Conservation (phyloP, 2,329 filamentous ascomycete genomes). For the Neoscytalidium dimidiatum region DNA sequence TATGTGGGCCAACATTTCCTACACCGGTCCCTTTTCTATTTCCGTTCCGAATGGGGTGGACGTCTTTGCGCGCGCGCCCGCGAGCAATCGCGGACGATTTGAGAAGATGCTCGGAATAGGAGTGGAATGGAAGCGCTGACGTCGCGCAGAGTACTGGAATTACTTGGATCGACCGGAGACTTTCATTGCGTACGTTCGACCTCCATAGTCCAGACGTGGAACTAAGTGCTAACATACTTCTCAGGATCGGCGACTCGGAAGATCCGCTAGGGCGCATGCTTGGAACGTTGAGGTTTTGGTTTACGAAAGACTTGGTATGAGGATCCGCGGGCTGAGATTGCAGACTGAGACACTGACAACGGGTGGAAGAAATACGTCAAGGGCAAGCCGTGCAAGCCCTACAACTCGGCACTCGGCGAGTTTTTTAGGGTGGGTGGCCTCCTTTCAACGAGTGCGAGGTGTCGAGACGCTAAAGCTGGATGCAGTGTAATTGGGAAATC, state of each 20-base stretch:
- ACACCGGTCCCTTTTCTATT: background rate
- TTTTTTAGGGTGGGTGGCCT: slow-evolving; percentile 77
- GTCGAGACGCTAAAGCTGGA: background rate
- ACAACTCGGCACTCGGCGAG: slow-evolving; percentile 95
- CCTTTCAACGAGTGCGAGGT: background rate
- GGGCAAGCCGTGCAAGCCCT: slow-evolving; percentile 97
- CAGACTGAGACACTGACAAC: slow-evolving; percentile 24
- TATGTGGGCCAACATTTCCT: slow-evolving; percentile 36
- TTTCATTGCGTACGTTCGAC: slow-evolving; percentile 63
- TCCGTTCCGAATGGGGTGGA: background rate
- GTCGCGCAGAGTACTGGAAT: slow-evolving; percentile 84
- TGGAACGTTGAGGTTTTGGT: slow-evolving; percentile 94
- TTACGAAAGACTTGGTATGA: slow-evolving; percentile 85
- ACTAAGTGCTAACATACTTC: slow-evolving; percentile 38
- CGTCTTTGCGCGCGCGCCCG: background rate
- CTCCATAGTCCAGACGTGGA: background rate
- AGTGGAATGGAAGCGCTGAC: slow-evolving; percentile 26
- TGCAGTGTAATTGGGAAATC: slow-evolving; percentile 90
- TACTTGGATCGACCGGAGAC: slow-evolving; percentile 94
- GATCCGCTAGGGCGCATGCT: slow-evolving; percentile 92
- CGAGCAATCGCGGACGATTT: background rate
- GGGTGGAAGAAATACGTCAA: slow-evolving; percentile 85
- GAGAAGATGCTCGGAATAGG: background rate
- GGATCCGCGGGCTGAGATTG: slow-evolving; percentile 8
- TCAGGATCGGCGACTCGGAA: slow-evolving; percentile 80